Evolutionary conservation across 2,329 filamentous ascomycete genomes (phyloP).

Genomic region (Tolypocladium album): DNA sequence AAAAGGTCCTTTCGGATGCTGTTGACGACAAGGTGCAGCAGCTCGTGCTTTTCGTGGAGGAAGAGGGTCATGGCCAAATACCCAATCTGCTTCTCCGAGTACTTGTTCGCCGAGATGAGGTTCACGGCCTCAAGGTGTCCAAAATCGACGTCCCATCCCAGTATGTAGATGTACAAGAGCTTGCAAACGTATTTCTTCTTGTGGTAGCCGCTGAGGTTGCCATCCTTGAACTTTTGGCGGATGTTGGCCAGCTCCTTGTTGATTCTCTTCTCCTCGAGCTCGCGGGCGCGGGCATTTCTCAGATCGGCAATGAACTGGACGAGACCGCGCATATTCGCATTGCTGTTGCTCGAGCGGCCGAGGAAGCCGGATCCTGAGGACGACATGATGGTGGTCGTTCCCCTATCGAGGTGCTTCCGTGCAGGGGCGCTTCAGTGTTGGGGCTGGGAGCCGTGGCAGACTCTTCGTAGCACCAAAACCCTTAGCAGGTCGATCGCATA

Average conservation of each 20-base stretch:
- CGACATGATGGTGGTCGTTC: slow-evolving; percentile 33
- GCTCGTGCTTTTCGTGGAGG: slow-evolving; percentile 91
- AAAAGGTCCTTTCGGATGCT: slow-evolving; percentile 94
- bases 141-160: slow-evolving; percentile 98
- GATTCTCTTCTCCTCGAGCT: slow-evolving; percentile 97
- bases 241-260: slow-evolving; percentile 99
- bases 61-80: slow-evolving; percentile 97
- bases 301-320: slow-evolving; percentile 98
- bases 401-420: background rate
- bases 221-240: slow-evolving; percentile 94
- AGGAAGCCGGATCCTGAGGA: slow-evolving; percentile 50
- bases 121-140: slow-evolving; percentile 97
- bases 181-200: slow-evolving; percentile 99
- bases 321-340: slow-evolving; percentile 66
- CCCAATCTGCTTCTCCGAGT: slow-evolving; percentile 98
- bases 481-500: slow-evolving; percentile 21
- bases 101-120: slow-evolving; percentile 90
- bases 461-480: slow-evolving; percentile 7
- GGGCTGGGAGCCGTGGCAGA: background rate
- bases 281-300: slow-evolving; percentile 85
- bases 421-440: background rate
- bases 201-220: slow-evolving; percentile 88
- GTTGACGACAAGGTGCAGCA: slow-evolving; percentile 93
- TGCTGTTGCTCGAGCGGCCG: slow-evolving; percentile 53
- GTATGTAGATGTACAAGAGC: slow-evolving; percentile 96